Evolutionary conservation across 768 basidiomycete genomes (phyloP).

Genomic region (Mycena vulgaris): DNA sequence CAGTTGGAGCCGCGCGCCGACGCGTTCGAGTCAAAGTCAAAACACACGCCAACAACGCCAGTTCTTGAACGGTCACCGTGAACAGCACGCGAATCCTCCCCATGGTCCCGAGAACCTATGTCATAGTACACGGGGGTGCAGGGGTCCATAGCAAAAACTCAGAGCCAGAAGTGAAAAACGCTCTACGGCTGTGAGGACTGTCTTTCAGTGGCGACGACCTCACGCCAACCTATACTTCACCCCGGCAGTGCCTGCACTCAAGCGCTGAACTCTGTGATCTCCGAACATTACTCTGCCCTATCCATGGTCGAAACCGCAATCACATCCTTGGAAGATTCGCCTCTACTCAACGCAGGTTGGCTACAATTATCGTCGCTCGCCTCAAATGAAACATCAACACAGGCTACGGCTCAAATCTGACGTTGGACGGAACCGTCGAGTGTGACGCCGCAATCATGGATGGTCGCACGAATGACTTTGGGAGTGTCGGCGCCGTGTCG

Average conservation of each 20-base stretch:
- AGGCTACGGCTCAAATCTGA: slow-evolving; percentile 88
- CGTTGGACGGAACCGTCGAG: slow-evolving; percentile 81
- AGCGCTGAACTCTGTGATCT: slow-evolving; percentile 49
- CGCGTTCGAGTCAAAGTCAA: not conserved
- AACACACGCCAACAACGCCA: not conserved
- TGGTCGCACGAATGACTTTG: slow-evolving; percentile 61
- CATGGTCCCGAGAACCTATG: slow-evolving; percentile 44
- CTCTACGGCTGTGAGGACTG: slow-evolving; percentile 66
- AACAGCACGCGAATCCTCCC: not conserved
- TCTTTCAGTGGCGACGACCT: not conserved
- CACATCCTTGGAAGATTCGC: slow-evolving; percentile 74
- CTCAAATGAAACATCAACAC: slow-evolving; percentile 2
- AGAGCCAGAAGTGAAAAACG: slow-evolving; percentile 69
- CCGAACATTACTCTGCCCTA: slow-evolving; percentile 20
- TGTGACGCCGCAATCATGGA: slow-evolving; percentile 88
- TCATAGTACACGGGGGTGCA: slow-evolving; percentile 87
- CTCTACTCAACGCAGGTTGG: slow-evolving; percentile 78
- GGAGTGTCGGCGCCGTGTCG: slow-evolving; percentile 81
- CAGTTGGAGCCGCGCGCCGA: not conserved
- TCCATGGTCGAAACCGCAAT: slow-evolving; percentile 67
- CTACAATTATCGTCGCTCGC: not conserved
- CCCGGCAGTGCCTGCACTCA: slow-evolving; percentile 72
- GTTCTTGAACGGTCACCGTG: not conserved
- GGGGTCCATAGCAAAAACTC: slow-evolving; percentile 68
- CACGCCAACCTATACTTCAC: not conserved